Percentiles rank a stretch among this genome's conserved stretches.
phyloP scores from a whole-genome alignment of 140 eudicot species.

The Bidens hawaiensis region DNA sequence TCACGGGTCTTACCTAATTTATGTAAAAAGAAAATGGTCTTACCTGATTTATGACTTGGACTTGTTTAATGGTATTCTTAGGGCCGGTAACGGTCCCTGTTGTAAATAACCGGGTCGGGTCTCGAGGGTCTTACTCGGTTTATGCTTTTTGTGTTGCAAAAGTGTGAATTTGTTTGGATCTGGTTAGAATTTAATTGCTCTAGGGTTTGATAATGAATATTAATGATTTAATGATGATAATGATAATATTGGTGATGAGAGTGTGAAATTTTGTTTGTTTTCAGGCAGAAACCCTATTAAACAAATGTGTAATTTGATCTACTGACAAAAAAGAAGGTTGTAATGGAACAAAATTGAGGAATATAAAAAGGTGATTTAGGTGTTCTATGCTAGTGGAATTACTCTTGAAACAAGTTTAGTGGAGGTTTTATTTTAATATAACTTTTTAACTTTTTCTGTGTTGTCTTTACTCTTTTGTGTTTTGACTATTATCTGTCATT shows the following conservation, averaged over 20 bases:
- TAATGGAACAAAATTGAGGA: slow-evolving; percentile 24
- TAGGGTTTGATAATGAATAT: slow-evolving; percentile 14
- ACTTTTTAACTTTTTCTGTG: slow-evolving; percentile 28
- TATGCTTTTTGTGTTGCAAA: slow-evolving; percentile 5
- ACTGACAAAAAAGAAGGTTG: slow-evolving; percentile 33
- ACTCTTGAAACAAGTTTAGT: slow-evolving; percentile 22
- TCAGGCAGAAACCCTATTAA: slow-evolving; percentile 5
- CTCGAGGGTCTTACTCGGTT: no score
- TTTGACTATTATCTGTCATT: not conserved
- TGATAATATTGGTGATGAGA: slow-evolving; percentile 13
- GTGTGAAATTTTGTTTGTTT: slow-evolving; percentile 22
- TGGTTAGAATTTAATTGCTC: slow-evolving; percentile 8
- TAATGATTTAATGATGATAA: no score
- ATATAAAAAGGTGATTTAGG: slow-evolving; percentile 27
- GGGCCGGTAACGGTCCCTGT: no score
- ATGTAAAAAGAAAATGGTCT: no score
- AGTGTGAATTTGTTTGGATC: slow-evolving; percentile 38
- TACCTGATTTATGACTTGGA: no score
- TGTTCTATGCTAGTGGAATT: slow-evolving; percentile 41
- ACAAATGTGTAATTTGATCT: slow-evolving; percentile 4
- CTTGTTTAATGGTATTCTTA: no score
- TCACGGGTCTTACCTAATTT: no score
- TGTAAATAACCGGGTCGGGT: no score
- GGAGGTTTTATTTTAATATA: slow-evolving; percentile 18
- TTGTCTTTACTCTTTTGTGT: slow-evolving; percentile 25